A percentile compares a stretch with the other conserved stretches of the same genome.
Evolutionary conservation across 257 asterid species (phyloP).

Genomic region (Solanum paucissectum): DNA sequence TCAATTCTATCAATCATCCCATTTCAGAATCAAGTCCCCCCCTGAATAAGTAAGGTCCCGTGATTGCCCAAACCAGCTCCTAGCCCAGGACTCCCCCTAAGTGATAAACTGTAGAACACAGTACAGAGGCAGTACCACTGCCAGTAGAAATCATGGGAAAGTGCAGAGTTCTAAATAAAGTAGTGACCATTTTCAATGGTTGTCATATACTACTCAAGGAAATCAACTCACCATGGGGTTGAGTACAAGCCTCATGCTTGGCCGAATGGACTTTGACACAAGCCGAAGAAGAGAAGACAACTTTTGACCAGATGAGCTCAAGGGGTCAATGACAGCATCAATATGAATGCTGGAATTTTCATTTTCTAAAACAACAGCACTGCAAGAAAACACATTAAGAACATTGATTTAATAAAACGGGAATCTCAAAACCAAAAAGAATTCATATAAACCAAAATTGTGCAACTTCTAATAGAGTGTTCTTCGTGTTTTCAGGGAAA

Average conservation of each 20-base stretch:
- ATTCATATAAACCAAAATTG: background rate
- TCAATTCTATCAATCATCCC: background rate
- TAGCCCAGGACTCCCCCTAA: background rate
- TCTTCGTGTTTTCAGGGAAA: background rate
- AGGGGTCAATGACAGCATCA: constrained; percentile 95
- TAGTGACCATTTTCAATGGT: background rate
- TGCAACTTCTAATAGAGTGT: background rate
- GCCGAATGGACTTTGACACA: constrained; percentile 67
- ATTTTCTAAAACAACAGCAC: constrained; percentile 77
- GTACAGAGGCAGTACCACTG: background rate
- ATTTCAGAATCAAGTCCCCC: background rate
- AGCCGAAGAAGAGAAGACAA: constrained; percentile 76
- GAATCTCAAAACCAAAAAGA: background rate
- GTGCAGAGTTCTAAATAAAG: background rate
- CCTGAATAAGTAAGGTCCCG: background rate
- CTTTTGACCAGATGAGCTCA: constrained; percentile 97
- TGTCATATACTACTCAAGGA: background rate
- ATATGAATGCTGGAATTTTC: constrained; percentile 79
- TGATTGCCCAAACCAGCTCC: background rate
- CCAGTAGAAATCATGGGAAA: background rate
- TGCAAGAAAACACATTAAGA: constrained; percentile 23
- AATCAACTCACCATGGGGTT: constrained; percentile 73
- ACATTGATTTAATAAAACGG: constrained; percentile 5
- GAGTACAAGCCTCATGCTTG: constrained; percentile 93
- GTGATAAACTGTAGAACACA: background rate